phyloP scores from a whole-genome alignment of 2,329 filamentous ascomycete species.

The Graphilbum ipis-grandicollis region DNA sequence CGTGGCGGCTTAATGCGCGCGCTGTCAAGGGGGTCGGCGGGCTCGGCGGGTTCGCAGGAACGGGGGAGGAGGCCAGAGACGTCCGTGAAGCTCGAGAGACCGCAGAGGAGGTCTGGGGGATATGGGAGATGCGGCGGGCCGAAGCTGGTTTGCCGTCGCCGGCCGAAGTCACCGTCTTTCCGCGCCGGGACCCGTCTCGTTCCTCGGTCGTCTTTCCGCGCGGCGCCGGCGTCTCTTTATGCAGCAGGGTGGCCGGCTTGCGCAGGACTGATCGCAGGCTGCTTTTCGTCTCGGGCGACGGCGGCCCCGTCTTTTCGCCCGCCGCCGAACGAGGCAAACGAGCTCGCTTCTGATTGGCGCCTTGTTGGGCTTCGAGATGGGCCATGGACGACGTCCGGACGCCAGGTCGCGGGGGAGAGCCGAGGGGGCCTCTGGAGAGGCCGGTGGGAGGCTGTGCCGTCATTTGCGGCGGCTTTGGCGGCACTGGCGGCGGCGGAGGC shows the following conservation, averaged over 20 bases:
- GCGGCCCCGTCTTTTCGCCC: neutral
- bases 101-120: no score
- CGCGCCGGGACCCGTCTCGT: neutral
- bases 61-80: no score
- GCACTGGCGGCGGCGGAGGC: no score
- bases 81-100: no score
- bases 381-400: constrained; percentile 3
- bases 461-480: neutral
- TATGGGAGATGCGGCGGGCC: no score
- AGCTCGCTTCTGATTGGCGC: constrained; percentile 29
- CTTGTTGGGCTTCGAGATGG: neutral
- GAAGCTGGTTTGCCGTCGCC: no score
- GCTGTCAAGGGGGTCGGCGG: constrained; percentile 8
- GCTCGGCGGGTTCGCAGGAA: no score
- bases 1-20: no score
- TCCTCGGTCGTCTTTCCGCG: neutral
- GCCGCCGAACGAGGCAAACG: constrained; percentile 17
- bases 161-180: no score
- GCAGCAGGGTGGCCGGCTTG: constrained; percentile 29
- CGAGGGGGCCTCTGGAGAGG: neutral
- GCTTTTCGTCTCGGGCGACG: constrained; percentile 21
- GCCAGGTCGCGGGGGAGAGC: no score
- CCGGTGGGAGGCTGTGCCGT: neutral
- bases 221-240: no score
- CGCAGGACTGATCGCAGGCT: constrained; percentile 33